These are phyloP conservation scores for Dioscorea zingiberensis DNA, from an alignment of 106 monocot genomes.

Conservation along the genomic window DNA sequence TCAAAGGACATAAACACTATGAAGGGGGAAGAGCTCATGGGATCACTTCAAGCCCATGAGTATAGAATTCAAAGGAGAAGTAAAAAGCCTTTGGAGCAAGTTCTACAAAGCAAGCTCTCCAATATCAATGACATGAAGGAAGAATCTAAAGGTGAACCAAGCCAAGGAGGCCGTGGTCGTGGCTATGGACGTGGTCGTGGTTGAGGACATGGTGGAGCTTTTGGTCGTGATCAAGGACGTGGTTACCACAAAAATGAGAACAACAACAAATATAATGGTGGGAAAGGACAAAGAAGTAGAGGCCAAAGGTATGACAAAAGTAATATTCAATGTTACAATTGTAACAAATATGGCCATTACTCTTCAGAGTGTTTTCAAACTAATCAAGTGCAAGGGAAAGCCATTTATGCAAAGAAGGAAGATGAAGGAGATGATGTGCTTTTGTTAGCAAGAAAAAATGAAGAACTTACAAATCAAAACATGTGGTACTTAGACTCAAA, in stretches of 20 bases:
- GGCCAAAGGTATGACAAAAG: too few species aligned
- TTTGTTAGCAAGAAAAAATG: not conserved
- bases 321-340: not conserved
- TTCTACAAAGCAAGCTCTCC: not conserved
- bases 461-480: not conserved
- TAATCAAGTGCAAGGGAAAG: not conserved
- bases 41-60: conserved; percentile 4
- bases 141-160: not conserved
- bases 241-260: not conserved
- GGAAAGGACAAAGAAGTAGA: too few species aligned
- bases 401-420: not conserved
- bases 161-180: too few species aligned
- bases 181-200: too few species aligned
- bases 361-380: conserved; percentile 1
- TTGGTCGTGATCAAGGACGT: not conserved
- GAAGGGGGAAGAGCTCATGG: not conserved
- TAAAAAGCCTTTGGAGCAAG: not conserved
- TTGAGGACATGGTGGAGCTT: too few species aligned
- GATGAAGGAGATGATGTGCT: not conserved
- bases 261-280: too few species aligned
- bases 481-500: not conserved
- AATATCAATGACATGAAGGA: not conserved
- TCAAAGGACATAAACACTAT: not conserved
- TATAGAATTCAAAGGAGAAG: not conserved
- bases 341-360: not conserved